Evolutionary conservation across 331 rosid genomes (phyloP), one percentile per base, ranked within the genome.

Genomic region (Prunus yedoensis): DNA sequence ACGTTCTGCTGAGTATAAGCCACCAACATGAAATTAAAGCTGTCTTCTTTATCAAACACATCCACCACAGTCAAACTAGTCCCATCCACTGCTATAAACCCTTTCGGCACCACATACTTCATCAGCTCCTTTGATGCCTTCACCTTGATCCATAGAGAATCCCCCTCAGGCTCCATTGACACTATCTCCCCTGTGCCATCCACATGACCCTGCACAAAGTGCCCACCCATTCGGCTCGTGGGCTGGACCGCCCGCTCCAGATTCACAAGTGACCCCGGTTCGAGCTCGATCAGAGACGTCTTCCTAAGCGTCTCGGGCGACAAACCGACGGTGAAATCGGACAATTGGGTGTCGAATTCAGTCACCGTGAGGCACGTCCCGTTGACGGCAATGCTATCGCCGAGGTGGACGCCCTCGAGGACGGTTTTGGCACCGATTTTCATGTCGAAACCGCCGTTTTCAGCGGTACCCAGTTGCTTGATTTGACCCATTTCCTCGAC

Each of bases 201-300:
- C 83, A 89, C 96, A 61, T 94, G 98, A 6, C 98, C 98, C 83
- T 90, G 97, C 68, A 93, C 95, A 61, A 89, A 93, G 79, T 91
- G 98, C 66, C 97, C 97, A 6, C 98, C 98, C 97, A 91, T 88
- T 57, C 94, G 68, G 73, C 86, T 89, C 49, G 81, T 72, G 17
- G 96, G 94, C 1, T 77, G 89, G 51, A 93, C 81, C n/a, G 96
- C 94, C 61, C 96, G 58, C 81, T 93, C 97, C 77, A 90, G 79
- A 66, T 93, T 90, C 79, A 93, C 97, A 2, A 28, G 47, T 11
- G 94, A 90, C 3, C 94, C 89, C 0, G 79, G 45, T 13, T 38
- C 75, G 15, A 93, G 81, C 73, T 93, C 96, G 11, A 66, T 57
- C 74, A 93, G 81, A 0, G 96, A 89, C 0, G 97, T 93, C 86